These are phyloP conservation scores for Durotheca rogersii DNA, from an alignment of 495 filamentous ascomycete species.

Conservation along the genomic window DNA sequence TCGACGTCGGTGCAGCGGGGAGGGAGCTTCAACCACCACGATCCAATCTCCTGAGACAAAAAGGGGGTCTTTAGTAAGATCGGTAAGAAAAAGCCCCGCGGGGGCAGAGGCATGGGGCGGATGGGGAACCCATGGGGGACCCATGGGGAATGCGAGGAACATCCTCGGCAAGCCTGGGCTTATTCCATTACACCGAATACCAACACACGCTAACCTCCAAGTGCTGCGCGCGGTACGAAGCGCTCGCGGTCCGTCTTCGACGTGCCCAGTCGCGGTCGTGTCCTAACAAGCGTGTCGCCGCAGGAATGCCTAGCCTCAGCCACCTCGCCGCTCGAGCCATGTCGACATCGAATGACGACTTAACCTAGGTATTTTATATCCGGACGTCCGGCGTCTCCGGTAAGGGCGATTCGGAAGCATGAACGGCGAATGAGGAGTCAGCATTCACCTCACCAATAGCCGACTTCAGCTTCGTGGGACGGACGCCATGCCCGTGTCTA, in stretches of 20 bases:
- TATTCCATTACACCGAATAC: conserved; percentile 13
- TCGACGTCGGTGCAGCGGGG: background rate
- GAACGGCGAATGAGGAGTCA: background rate
- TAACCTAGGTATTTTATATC: too few relatives aligned
- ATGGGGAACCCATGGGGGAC: background rate
- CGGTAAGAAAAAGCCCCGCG: conserved; percentile 26
- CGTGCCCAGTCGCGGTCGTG: background rate
- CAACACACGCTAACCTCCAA: background rate
- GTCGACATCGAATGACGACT: too few relatives aligned
- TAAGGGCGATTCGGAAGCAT: background rate
- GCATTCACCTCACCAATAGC: too few relatives aligned
- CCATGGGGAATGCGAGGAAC: background rate
- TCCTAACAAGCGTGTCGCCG: background rate
- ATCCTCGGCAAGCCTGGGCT: conserved; percentile 25
- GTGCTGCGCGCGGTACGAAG: background rate
- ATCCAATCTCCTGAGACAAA: conserved; percentile 4
- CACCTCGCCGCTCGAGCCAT: too few relatives aligned
- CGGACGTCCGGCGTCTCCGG: background rate
- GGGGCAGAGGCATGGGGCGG: conserved; percentile 7
- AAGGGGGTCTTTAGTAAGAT: conserved; percentile 13
- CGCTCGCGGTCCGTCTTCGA: background rate
- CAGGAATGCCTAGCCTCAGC: too few relatives aligned
- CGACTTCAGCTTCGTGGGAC: too few relatives aligned
- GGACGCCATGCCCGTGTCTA: too few relatives aligned
- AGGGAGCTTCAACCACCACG: too few relatives aligned